A percentile compares a stretch with the other conserved stretches of the same genome.
Evolutionary conservation across 306 rosid genomes (phyloP).

Genomic region (Sindora glabra): DNA sequence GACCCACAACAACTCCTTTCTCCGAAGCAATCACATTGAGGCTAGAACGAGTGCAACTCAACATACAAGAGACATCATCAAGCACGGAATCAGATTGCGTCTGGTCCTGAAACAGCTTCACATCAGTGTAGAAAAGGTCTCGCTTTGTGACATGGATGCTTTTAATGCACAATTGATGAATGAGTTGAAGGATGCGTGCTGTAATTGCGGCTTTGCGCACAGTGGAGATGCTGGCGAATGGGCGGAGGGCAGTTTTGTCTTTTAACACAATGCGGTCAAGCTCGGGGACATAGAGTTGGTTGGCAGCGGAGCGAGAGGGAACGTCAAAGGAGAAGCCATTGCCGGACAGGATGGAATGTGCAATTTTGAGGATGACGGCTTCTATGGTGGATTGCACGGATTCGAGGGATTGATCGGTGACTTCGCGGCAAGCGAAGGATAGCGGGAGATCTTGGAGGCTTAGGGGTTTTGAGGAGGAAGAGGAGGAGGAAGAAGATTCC

Average conservation of each 20-base stretch:
- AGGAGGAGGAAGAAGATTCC: conserved; percentile 18
- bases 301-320: conserved; percentile 79
- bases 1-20: conserved; percentile 87
- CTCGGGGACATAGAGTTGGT: conserved; percentile 78
- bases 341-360: conserved; percentile 68
- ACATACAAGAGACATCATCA: conserved; percentile 79
- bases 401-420: conserved; percentile 57
- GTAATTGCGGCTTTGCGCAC: conserved; percentile 72
- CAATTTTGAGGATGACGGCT: conserved; percentile 35
- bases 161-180: conserved; percentile 73
- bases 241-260: conserved; percentile 65
- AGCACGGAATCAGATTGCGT: conserved; percentile 74
- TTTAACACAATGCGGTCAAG: conserved; percentile 80
- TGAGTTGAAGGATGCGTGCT: conserved; percentile 66
- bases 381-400: conserved; percentile 67
- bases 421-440: conserved; percentile 69
- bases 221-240: conserved; percentile 67
- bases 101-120: conserved; percentile 89
- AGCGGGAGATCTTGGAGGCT: conserved; percentile 69
- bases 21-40: conserved; percentile 83
- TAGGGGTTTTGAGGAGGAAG: conserved; percentile 51
- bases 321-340: conserved; percentile 76
- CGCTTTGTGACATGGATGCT: conserved; percentile 90
- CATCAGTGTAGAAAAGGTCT: conserved; percentile 88
- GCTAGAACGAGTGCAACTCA: conserved; percentile 85